phyloP scores from a whole-genome alignment of 2,329 filamentous ascomycete species.

The Camillea tinctor region DNA sequence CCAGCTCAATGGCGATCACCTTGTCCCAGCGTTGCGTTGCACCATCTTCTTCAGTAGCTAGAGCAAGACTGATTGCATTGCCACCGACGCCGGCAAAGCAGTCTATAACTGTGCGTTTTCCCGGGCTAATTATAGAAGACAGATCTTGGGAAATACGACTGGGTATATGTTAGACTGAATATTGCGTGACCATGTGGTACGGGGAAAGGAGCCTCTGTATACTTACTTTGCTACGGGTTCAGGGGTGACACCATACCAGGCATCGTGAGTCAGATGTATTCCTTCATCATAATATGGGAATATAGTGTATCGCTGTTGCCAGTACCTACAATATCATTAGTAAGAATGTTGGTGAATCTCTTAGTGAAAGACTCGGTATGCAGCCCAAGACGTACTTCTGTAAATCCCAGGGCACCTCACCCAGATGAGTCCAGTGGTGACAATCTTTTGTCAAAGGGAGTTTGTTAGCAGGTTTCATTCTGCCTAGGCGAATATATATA shows the following conservation, averaged over 20 bases:
- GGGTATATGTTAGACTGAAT: conserved; percentile 16
- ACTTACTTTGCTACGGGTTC: conserved; percentile 81
- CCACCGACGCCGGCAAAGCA: conserved; percentile 89
- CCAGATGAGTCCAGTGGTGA: conserved; percentile 69
- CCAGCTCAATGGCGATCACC: conserved; percentile 86
- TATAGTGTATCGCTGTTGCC: conserved; percentile 81
- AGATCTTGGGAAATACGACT: conserved; percentile 77
- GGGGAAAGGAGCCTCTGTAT: not conserved
- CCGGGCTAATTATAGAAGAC: conserved; percentile 46
- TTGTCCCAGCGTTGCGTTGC: conserved; percentile 70
- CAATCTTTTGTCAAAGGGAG: conserved; percentile 61
- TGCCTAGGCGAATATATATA: conserved; percentile 4
- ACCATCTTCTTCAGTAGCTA: conserved; percentile 33
- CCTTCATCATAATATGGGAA: conserved; percentile 87
- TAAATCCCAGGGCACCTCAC: conserved; percentile 77
- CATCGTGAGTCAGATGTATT: conserved; percentile 85
- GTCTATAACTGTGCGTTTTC: conserved; percentile 66
- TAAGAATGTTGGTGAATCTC: no score
- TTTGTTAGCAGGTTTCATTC: conserved; percentile 42
- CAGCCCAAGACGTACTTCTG: conserved; percentile 66
- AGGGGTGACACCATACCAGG: conserved; percentile 96
- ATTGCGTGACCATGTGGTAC: not conserved
- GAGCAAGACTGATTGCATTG: conserved; percentile 92
- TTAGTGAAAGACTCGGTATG: not conserved
- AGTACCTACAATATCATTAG: conserved; percentile 64